Conservation (phyloP, 2,329 filamentous ascomycete genomes). For the Nectriaceae sp. region DNA sequence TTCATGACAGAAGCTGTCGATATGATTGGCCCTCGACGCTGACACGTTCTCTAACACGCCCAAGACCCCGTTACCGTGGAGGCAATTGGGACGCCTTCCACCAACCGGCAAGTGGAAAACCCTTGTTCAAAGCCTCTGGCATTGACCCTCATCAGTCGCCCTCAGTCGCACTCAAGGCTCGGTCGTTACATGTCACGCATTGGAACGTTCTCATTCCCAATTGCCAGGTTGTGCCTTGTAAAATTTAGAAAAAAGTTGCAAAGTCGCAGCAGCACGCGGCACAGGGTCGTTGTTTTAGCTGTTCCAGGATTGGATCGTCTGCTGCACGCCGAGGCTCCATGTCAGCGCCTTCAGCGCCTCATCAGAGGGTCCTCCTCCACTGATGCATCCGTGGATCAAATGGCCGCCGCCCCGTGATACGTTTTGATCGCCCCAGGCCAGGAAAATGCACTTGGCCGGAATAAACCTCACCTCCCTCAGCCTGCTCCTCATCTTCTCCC, state of each 20-base stretch:
- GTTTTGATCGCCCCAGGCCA: not conserved
- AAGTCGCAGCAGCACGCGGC: too few relatives aligned
- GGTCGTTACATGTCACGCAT: not conserved
- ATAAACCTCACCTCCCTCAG: constrained; percentile 17
- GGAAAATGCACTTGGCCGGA: constrained; percentile 9
- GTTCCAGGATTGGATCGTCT: too few relatives aligned
- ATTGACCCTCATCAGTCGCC: not conserved
- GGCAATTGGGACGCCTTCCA: not conserved
- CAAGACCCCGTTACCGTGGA: not conserved
- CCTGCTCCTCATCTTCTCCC: not conserved
- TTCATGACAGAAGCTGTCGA: not conserved
- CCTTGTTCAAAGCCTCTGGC: not conserved
- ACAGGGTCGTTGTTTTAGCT: not conserved
- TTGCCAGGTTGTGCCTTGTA: constrained; percentile 1
- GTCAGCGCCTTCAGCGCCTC: too few relatives aligned
- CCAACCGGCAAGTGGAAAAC: not conserved
- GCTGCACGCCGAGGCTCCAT: too few relatives aligned
- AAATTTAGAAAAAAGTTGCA: not conserved
- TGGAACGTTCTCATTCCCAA: not conserved
- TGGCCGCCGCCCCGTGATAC: not conserved
- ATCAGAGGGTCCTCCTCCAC: not conserved
- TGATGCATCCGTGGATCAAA: not conserved
- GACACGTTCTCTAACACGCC: not conserved
- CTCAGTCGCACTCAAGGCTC: not conserved
- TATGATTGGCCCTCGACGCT: not conserved